A percentile compares a stretch with the other conserved stretches of the same genome.
Evolutionary conservation across 2,329 filamentous ascomycete genomes (phyloP).

Genomic region (Colletotrichum sp.): DNA sequence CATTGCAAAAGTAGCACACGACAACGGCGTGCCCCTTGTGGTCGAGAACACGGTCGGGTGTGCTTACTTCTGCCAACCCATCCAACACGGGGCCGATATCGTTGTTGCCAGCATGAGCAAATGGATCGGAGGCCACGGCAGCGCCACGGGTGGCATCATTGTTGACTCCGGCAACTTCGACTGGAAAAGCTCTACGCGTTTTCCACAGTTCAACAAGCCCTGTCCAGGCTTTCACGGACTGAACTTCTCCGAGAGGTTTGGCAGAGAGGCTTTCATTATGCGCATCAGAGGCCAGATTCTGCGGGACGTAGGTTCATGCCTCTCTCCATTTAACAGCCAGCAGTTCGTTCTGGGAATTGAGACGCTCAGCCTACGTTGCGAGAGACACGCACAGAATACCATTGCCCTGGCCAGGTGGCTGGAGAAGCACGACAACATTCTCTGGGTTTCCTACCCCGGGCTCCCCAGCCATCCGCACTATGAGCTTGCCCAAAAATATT

Average conservation of each 20-base stretch:
- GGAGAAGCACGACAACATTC: background rate
- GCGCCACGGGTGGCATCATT: slow-evolving; percentile 72
- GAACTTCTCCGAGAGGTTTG: background rate
- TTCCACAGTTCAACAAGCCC: background rate
- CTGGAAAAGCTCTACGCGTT: background rate
- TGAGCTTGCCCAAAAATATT: background rate
- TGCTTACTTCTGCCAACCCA: slow-evolving; percentile 69
- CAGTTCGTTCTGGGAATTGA: background rate
- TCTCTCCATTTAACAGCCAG: background rate
- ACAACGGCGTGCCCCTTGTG: background rate
- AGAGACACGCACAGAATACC: background rate
- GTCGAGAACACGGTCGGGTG: slow-evolving; percentile 62
- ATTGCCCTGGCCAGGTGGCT: background rate
- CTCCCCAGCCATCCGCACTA: background rate
- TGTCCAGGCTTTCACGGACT: background rate
- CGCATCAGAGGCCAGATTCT: background rate
- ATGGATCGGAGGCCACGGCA: slow-evolving; percentile 77
- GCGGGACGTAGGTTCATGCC: background rate
- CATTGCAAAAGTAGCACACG: background rate
- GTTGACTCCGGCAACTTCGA: slow-evolving; percentile 57
- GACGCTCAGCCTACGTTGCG: background rate
- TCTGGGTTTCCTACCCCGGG: background rate
- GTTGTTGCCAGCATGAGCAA: slow-evolving; percentile 76
- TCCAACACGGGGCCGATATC: slow-evolving; percentile 74
- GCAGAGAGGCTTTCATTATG: background rate